A percentile compares a stretch with the other conserved stretches of the same genome.
These are phyloP conservation scores for Fragaria nilgerrensis DNA, from an alignment of 306 rosid species.

Conservation along the genomic window DNA sequence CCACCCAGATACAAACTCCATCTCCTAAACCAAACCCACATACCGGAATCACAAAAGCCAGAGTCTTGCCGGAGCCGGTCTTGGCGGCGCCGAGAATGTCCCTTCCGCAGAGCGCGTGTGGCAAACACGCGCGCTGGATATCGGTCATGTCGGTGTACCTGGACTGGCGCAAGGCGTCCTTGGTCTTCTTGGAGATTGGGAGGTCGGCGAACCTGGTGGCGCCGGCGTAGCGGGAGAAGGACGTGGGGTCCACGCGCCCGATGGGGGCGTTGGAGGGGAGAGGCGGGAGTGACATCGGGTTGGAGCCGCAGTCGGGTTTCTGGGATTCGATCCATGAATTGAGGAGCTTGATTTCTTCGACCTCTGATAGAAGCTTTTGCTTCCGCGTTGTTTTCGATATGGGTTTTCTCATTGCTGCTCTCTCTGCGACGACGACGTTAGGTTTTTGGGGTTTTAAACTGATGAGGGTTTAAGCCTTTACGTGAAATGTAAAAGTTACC, in stretches of 20 bases:
- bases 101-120: slow-evolving; percentile 77
- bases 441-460: neutral
- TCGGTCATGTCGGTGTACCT: slow-evolving; percentile 69
- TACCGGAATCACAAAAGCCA: slow-evolving; percentile 84
- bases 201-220: slow-evolving; percentile 52
- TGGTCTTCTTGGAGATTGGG: slow-evolving; percentile 63
- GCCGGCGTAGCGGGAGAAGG: slow-evolving; percentile 68
- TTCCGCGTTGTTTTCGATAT: slow-evolving; percentile 42
- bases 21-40: slow-evolving; percentile 15
- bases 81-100: slow-evolving; percentile 93
- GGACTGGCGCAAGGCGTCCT: slow-evolving; percentile 43
- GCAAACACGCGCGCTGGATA: slow-evolving; percentile 79
- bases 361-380: slow-evolving; percentile 42
- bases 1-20: neutral
- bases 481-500: too few species aligned
- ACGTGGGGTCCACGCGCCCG: slow-evolving; percentile 35
- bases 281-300: slow-evolving; percentile 57
- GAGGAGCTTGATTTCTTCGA: slow-evolving; percentile 45
- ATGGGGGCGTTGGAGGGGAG: slow-evolving; percentile 38
- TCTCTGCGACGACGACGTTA: neutral
- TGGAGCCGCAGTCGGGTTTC: slow-evolving; percentile 60
- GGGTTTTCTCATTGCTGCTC: slow-evolving; percentile 52
- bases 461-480: too few species aligned
- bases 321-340: slow-evolving; percentile 60
- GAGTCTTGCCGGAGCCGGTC: slow-evolving; percentile 92